Evolutionary conservation across 345 rosid genomes (phyloP).

Genomic region (Lumnitzera racemosa): DNA sequence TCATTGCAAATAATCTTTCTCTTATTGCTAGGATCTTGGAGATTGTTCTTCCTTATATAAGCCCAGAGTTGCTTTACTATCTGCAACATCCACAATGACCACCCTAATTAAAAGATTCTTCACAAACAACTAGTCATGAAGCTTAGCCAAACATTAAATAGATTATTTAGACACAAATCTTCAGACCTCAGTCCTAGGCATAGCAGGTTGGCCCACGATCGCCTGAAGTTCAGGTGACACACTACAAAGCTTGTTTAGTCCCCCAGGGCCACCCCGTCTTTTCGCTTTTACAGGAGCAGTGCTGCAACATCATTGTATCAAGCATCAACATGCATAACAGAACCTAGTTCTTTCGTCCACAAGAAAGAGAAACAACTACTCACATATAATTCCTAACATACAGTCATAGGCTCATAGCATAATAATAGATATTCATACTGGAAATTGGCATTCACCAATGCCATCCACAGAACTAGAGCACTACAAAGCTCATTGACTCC

Average conservation of each 20-base stretch:
- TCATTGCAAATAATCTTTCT: slow-evolving; percentile 30
- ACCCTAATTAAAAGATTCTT: neutral
- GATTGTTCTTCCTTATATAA: slow-evolving; percentile 29
- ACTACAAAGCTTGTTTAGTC: slow-evolving; percentile 27
- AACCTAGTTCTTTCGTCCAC: neutral
- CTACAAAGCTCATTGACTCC: no score
- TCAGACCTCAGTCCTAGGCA: slow-evolving; percentile 30
- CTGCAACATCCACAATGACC: slow-evolving; percentile 6
- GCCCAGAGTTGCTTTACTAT: slow-evolving; percentile 31
- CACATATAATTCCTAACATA: neutral
- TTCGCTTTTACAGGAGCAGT: slow-evolving; percentile 16
- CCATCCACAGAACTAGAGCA: no score
- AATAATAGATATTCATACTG: no score
- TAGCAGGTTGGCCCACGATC: slow-evolving; percentile 27
- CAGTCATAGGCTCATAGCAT: neutral
- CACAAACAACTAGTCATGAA: neutral
- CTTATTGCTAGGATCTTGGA: slow-evolving; percentile 30
- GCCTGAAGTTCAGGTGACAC: slow-evolving; percentile 28
- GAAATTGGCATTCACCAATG: no score
- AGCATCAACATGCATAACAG: slow-evolving; percentile 1
- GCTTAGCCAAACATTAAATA: neutral
- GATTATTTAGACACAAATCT: neutral
- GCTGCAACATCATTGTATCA: slow-evolving; percentile 1
- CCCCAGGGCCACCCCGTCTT: slow-evolving; percentile 29
- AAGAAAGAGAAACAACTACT: neutral